Conservation (phyloP, 2,329 filamentous ascomycete species). For the Coniochaeta ligniaria region DNA sequence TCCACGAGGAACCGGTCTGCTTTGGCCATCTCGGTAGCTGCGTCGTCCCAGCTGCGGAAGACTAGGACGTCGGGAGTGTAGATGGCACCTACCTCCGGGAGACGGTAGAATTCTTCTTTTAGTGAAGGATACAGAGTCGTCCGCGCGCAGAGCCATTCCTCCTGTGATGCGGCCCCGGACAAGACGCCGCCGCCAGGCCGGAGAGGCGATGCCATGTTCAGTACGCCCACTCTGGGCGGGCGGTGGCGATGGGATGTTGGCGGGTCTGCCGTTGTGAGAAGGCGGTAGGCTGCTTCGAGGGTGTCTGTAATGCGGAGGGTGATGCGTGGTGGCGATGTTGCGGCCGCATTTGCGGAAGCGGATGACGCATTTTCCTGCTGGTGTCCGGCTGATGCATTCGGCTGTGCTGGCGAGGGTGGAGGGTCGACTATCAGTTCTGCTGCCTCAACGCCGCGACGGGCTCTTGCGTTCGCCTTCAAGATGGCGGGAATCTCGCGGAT, state of each 20-base stretch:
- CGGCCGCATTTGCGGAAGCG: not conserved
- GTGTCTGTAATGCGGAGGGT: conserved; percentile 42
- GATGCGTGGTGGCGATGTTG: not conserved
- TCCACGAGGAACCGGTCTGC: conserved; percentile 52
- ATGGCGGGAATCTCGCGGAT: conserved; percentile 53
- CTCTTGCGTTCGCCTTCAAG: conserved; percentile 43
- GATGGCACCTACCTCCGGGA: conserved; percentile 50
- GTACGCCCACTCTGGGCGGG: conserved; percentile 36
- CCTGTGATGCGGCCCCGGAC: conserved; percentile 51
- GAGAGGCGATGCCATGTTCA: conserved; percentile 59
- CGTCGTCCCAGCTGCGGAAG: conserved; percentile 29
- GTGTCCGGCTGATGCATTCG: not conserved
- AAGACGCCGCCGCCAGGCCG: conserved; percentile 55
- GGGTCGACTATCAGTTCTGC: conserved; percentile 36
- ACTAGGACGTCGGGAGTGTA: conserved; percentile 54
- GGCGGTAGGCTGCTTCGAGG: conserved; percentile 39
- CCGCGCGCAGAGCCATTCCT: conserved; percentile 54
- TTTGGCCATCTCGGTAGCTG: conserved; percentile 28
- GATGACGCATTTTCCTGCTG: not conserved
- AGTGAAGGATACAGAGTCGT: conserved; percentile 54
- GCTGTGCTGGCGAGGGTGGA: conserved; percentile 12
- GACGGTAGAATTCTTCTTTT: conserved; percentile 49
- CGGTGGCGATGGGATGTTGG: not conserved
- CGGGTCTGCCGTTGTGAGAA: conserved; percentile 17
- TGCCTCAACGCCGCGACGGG: conserved; percentile 43